Conservation (phyloP, 2,329 filamentous ascomycete species). For the Trichoderma breve region DNA sequence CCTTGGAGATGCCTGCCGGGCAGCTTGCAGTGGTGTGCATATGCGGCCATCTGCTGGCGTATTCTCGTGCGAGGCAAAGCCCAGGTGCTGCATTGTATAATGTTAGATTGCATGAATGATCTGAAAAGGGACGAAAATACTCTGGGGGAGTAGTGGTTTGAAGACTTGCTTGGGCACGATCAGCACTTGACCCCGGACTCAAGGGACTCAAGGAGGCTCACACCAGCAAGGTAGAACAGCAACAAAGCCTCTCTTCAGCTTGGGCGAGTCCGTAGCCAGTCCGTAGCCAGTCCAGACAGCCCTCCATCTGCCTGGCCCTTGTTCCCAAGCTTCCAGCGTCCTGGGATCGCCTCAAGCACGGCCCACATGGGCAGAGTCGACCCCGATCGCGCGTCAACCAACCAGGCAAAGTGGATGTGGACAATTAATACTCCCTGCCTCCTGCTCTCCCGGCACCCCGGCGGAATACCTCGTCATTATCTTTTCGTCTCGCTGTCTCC, state of each 20-base stretch:
- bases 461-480: conserved; percentile 18
- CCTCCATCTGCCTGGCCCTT: conserved; percentile 11
- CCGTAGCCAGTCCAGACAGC: neutral
- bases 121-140: neutral
- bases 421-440: conserved; percentile 20
- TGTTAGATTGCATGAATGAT: neutral
- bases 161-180: neutral
- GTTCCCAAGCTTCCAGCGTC: conserved; percentile 17
- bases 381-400: conserved; percentile 21
- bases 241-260: neutral
- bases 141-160: neutral
- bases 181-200: neutral
- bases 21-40: neutral
- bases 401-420: conserved; percentile 17
- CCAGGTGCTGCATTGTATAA: neutral
- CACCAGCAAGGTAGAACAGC: neutral
- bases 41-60: neutral
- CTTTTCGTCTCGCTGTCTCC: conserved; percentile 16
- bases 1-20: neutral
- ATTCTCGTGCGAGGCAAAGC: neutral
- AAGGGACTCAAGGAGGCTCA: neutral
- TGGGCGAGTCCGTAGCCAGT: neutral
- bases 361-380: conserved; percentile 19
- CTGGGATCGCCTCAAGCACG: conserved; percentile 21
- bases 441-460: conserved; percentile 14